Evolutionary conservation across 2,329 filamentous ascomycete genomes (phyloP).

Genomic region (Esteya vermicola): DNA sequence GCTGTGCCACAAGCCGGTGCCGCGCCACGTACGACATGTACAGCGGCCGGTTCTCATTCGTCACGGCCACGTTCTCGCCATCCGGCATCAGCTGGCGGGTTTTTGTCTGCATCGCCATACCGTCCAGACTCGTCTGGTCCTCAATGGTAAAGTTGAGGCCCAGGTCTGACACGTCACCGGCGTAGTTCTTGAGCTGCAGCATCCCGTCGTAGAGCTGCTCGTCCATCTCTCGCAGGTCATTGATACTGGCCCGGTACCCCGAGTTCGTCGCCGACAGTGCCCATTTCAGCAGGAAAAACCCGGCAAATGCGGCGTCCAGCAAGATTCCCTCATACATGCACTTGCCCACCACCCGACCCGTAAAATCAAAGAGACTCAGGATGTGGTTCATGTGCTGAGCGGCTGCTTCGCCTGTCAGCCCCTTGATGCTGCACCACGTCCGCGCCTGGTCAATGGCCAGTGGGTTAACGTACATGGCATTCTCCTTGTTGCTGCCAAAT

Average conservation of each 20-base stretch:
- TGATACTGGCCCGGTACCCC: conserved; percentile 79
- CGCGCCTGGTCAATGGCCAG: conserved; percentile 49
- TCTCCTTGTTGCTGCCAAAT: conserved; percentile 75
- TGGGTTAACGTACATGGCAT: conserved; percentile 81
- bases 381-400: conserved; percentile 43
- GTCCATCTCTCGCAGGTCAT: conserved; percentile 86
- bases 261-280: conserved; percentile 48
- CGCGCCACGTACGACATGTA: conserved; percentile 88
- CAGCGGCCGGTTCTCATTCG: conserved; percentile 81
- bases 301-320: conserved; percentile 82
- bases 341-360: conserved; percentile 87
- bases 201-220: conserved; percentile 83
- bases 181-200: conserved; percentile 68
- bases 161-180: conserved; percentile 67
- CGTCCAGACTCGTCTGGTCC: conserved; percentile 42
- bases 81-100: conserved; percentile 64
- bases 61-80: conserved; percentile 66
- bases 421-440: conserved; percentile 21
- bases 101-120: conserved; percentile 40
- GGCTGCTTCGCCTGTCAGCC: conserved; percentile 43
- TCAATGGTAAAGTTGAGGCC: conserved; percentile 80
- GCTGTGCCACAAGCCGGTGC: conserved; percentile 72
- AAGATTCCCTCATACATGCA: conserved; percentile 96
- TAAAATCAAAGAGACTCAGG: conserved; percentile 70
- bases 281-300: conserved; percentile 96